These are phyloP conservation scores for Skeletonema costatum DNA, from an alignment of 108 stramenopile genomes.

Conservation along the genomic window DNA sequence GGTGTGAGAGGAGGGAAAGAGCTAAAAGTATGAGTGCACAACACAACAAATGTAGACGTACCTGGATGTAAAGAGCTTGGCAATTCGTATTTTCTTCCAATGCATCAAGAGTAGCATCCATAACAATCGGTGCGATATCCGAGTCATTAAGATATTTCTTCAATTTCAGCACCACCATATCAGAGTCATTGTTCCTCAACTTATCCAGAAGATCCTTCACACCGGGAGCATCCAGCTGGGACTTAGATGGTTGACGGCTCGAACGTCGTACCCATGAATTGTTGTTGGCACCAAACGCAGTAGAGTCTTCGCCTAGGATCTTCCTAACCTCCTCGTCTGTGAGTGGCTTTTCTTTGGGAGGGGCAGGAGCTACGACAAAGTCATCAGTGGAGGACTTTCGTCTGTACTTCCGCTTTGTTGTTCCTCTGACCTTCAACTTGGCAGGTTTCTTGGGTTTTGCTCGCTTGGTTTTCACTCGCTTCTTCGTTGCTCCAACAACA, in stretches of 20 bases:
- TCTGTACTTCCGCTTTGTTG: constrained; percentile 10
- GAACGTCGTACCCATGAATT: constrained; percentile 79
- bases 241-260: constrained; percentile 75
- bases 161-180: constrained; percentile 91
- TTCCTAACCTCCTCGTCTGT: constrained; percentile 42
- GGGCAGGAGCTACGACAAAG: constrained; percentile 33
- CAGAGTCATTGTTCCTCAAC: constrained; percentile 73
- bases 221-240: constrained; percentile 59
- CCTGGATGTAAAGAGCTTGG: constrained; percentile 93
- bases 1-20: not conserved
- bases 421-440: constrained; percentile 16
- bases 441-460: constrained; percentile 12
- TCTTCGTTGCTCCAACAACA: not conserved
- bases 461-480: not conserved
- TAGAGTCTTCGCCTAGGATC: constrained; percentile 44
- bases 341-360: constrained; percentile 36
- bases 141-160: constrained; percentile 90
- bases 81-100: constrained; percentile 90
- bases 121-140: constrained; percentile 76
- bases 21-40: not conserved
- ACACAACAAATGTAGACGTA: constrained; percentile 26
- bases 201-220: constrained; percentile 72
- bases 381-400: constrained; percentile 35
- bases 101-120: constrained; percentile 87
- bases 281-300: constrained; percentile 29